These are phyloP conservation scores for Pythium rishiriense DNA, from an alignment of 352 stramenopile species.

Conservation along the genomic window DNA sequence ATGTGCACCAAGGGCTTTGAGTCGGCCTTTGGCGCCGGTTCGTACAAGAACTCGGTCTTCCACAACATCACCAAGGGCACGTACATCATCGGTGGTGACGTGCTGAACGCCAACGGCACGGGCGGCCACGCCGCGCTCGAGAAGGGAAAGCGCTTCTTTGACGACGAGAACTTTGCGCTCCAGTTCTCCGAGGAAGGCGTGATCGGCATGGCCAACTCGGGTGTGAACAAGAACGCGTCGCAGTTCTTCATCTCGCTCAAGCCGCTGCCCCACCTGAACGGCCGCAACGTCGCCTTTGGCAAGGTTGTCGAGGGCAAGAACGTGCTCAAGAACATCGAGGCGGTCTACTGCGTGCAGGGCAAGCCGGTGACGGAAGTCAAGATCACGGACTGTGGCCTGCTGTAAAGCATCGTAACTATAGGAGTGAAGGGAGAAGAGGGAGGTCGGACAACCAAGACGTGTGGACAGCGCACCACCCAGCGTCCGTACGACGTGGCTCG, in stretches of 20 bases:
- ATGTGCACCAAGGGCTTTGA: constrained; percentile 73
- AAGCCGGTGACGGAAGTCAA: constrained; percentile 80
- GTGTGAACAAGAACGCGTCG: constrained; percentile 97
- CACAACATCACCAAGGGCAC: constrained; percentile 85
- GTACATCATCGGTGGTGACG: constrained; percentile 75
- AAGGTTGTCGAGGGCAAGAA: constrained; percentile 84
- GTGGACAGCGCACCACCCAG: background rate
- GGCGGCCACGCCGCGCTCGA: constrained; percentile 75
- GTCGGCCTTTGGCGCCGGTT: constrained; percentile 62
- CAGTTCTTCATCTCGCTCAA: constrained; percentile 99
- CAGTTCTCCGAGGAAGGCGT: constrained; percentile 85
- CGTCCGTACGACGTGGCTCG: background rate
- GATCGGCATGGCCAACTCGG: constrained; percentile 97
- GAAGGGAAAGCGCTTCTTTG: constrained; percentile 71
- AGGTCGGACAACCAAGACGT: background rate
- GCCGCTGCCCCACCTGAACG: constrained; percentile 82
- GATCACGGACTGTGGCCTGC: constrained; percentile 77
- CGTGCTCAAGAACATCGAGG: constrained; percentile 83
- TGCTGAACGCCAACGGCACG: constrained; percentile 72
- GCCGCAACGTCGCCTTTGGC: constrained; percentile 86
- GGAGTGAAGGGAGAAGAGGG: constrained; percentile 14
- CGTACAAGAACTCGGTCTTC: constrained; percentile 84
- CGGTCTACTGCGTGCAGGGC: constrained; percentile 81
- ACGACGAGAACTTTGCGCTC: constrained; percentile 87
- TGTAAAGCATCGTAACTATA: constrained; percentile 47